Base-by-base conservation (phyloP, 345 rosid genomes). In the Arabis hirsuta region DNA sequence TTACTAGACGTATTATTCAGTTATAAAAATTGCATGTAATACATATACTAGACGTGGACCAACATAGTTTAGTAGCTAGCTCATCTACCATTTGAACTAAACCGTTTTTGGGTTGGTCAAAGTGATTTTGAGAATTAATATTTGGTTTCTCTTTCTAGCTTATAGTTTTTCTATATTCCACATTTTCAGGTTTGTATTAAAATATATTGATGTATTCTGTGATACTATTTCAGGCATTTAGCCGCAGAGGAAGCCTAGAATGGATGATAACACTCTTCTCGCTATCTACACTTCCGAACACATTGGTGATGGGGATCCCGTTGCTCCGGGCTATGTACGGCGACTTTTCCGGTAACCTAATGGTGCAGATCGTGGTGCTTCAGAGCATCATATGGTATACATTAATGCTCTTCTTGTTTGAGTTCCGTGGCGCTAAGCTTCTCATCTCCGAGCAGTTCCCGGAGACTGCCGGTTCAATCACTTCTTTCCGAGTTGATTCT, bases 221-320 rank as follows among this genome's bases (percentile, higher is more conserved):
- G 12, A 20, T 22, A 36, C 4, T 14, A 50, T 34, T 50, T 31
- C 73, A 75, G 67, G 69, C 84, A 27, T 82, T 90, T 32, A 66
- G 87, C 56, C 83, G 79, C 51, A 73, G 65, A 6, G 89, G 90
- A 42, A 82, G 62, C 69, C 81, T 84, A 4, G 97, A 90, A 58
- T 90, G 97, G 94, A 84, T 86, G 88, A 90, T 90, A 69, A 88
- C 94, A 2, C 79, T 90, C 12, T 90, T 88, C 76, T 90, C 97
- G 3, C 79, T 90, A 5, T 90, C 94, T 2, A 85, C 97, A 39
- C 87, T 90, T 8, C 97, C 97, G 10, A 90, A 88, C 78, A 90
- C 97, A 29, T 82, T 90, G 1, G 97, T 90, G 4, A 88, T 88
- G 94, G 97, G 94, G 2, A 88, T 90, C 65, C 97, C 97, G 0